These are phyloP conservation scores for Gastrodia elata DNA, from an alignment of 106 monocot species.

Conservation along the genomic window DNA sequence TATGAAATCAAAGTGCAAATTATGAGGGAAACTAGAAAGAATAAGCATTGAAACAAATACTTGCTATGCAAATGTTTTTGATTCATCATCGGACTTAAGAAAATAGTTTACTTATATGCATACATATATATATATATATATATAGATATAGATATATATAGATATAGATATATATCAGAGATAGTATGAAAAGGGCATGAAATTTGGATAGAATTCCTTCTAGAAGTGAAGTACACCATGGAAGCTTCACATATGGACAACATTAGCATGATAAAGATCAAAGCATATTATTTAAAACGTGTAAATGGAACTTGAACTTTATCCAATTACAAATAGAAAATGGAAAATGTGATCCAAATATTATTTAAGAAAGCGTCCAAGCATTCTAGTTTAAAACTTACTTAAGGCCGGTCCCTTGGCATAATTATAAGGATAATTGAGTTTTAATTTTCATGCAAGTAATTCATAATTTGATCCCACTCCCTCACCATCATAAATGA, in stretches of 20 bases:
- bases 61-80: background rate
- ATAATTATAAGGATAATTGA: background rate
- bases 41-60: background rate
- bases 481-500: background rate
- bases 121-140: too few species aligned
- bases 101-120: background rate
- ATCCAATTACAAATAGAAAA: background rate
- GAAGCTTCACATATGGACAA: slow-evolving; percentile 1
- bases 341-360: background rate
- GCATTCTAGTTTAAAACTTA: background rate
- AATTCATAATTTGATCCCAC: background rate
- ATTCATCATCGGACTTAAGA: background rate
- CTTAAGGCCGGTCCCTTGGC: background rate
- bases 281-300: background rate
- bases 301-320: background rate
- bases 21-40: background rate
- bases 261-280: background rate
- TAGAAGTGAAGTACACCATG: background rate
- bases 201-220: background rate
- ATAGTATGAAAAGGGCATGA: background rate
- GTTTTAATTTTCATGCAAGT: background rate
- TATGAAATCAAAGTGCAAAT: slow-evolving; percentile 4
- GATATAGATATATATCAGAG: background rate
- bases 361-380: background rate
- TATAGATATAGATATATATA: too few species aligned